Conservation (phyloP, 1,284 basidiomycete species). For the Rhodotorula sp. region DNA sequence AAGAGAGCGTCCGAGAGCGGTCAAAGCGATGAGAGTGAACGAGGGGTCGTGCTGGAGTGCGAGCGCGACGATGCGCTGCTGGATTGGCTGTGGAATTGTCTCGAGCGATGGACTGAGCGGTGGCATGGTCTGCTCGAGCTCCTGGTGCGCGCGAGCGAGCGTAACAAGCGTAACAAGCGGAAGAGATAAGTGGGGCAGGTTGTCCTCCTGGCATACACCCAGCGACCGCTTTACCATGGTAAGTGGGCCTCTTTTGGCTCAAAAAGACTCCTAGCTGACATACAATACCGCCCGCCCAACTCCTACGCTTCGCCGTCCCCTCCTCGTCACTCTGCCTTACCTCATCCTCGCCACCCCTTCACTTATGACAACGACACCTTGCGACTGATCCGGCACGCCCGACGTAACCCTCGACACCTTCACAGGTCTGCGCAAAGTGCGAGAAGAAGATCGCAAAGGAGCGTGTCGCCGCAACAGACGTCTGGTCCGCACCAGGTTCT, state of each 20-base stretch:
- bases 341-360: not conserved
- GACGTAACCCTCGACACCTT: not conserved
- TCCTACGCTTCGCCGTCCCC: not conserved
- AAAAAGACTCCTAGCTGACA: too few relatives aligned
- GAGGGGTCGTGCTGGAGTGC: not conserved
- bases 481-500: constrained; percentile 21
- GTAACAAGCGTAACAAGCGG: too few relatives aligned
- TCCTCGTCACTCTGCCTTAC: not conserved
- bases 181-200: not conserved
- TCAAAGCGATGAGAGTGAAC: not conserved
- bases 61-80: constrained; percentile 24
- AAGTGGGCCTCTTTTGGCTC: too few relatives aligned
- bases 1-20: not conserved
- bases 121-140: not conserved
- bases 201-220: not conserved
- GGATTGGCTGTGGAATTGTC: not conserved
- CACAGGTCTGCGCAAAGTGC: constrained; percentile 44
- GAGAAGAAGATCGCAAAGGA: constrained; percentile 38
- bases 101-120: not conserved
- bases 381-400: not conserved
- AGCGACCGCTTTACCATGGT: too few relatives aligned
- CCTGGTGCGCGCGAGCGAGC: not conserved
- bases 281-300: not conserved
- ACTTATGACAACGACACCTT: too few relatives aligned
- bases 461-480: constrained; percentile 26